Conservation (phyloP, 2,329 filamentous ascomycete genomes). For the Teratosphaeria epicoccoides region DNA sequence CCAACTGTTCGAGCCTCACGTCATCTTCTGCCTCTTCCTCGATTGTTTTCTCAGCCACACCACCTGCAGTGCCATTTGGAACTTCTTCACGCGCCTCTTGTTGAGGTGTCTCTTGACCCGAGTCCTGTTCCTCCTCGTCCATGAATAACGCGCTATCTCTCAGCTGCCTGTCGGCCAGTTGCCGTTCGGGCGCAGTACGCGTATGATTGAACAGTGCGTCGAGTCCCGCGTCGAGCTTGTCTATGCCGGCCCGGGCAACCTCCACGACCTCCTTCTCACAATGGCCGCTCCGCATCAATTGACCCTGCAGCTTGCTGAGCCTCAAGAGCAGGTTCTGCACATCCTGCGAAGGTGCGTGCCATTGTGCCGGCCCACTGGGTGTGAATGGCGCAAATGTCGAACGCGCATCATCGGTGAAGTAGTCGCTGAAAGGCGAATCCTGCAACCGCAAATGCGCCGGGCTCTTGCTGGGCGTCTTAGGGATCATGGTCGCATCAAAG, state of each 20-base stretch:
- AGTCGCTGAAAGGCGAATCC: constrained; percentile 32
- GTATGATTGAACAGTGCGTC: constrained; percentile 19
- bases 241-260: constrained; percentile 20
- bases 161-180: constrained; percentile 11
- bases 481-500: neutral
- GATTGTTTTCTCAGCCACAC: constrained; percentile 2
- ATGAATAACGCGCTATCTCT: constrained; percentile 26
- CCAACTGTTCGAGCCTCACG: constrained; percentile 17
- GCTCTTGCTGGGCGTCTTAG: constrained; percentile 1
- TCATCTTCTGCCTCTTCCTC: constrained; percentile 2
- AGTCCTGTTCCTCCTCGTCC: constrained; percentile 17
- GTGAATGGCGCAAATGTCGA: constrained; percentile 11
- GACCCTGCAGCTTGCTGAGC: constrained; percentile 27
- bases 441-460: constrained; percentile 10
- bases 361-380: neutral
- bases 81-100: constrained; percentile 6
- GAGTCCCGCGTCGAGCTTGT: constrained; percentile 24
- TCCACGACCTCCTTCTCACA: constrained; percentile 13
- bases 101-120: neutral
- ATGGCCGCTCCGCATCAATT: constrained; percentile 23
- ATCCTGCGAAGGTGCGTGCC: constrained; percentile 15
- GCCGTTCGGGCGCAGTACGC: constrained; percentile 6
- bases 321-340: constrained; percentile 28
- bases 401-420: constrained; percentile 29
- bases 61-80: constrained; percentile 2